Evolutionary conservation across 805 yeast species (phyloP), one percentile per base, ranked within the genome.

Genomic region (Ogataea zsoltii): DNA sequence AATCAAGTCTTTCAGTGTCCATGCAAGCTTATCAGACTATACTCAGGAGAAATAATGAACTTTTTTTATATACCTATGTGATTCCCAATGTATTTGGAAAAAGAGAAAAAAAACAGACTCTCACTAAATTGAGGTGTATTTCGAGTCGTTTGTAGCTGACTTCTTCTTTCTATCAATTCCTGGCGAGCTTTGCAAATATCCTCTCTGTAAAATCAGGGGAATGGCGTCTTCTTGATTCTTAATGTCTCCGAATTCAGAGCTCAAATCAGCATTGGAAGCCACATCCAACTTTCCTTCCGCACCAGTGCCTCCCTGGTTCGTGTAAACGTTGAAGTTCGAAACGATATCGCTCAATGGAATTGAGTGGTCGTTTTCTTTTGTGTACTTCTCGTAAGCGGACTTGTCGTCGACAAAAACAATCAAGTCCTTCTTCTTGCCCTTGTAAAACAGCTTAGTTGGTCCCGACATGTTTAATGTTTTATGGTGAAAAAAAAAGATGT

Each of bases 231-330:
- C 83, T 43, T 83, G 88, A 3, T 63, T 57, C 33, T 68, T 70
- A 39, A 73, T 67, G 19, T 76, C 69, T 23, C 90, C 92, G 53
- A 89, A 88, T 58, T 88, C 94, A 51, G 76, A 76, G 41, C 73
- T 74, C 32, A 88, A 61, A 48, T 82, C 85, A 15, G 71, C 68
- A 45, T 79, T 76, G 7, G 92, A 83, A 2, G 92, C 96, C 56
- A 79, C 82, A 41, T 83, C 87, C 19, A 85, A 61, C 7, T 75
- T 73, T 45, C 96, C 96, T 55, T 80, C 86, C 3, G 80, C 68
- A 26, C 96, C 96, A 33, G 68, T 69, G 37, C 87, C 85, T 18
- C 70, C 71, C 49, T 75, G 74, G 45, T 79, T 77, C 17, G 77
- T 72, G 60, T 74, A 89, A n/a, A 88, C 74, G 56, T 83, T 77